These are phyloP conservation scores for Garcia nutans DNA, from an alignment of 345 rosid genomes.

Conservation along the genomic window DNA sequence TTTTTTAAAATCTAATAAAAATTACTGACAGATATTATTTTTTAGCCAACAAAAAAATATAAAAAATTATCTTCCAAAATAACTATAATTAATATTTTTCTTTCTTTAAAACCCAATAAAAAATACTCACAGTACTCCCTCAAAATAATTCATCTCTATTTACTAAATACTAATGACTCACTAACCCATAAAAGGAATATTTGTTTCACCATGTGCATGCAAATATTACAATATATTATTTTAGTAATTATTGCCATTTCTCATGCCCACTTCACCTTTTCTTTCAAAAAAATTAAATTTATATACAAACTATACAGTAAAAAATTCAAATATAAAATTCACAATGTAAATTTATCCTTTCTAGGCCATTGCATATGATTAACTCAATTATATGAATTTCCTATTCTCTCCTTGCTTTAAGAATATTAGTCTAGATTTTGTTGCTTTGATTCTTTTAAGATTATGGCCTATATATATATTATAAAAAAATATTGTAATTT, in stretches of 20 bases:
- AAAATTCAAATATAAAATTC: neutral
- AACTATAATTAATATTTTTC: too few relatives aligned
- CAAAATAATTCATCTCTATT: too few relatives aligned
- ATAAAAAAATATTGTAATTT: constrained; percentile 21
- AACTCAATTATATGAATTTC: constrained; percentile 22
- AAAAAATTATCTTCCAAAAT: too few relatives aligned
- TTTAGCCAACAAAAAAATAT: too few relatives aligned
- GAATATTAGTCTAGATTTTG: constrained; percentile 27
- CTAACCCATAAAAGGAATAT: constrained; percentile 20
- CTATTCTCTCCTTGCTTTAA: constrained; percentile 29
- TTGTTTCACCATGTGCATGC: constrained; percentile 12
- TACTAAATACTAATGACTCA: constrained; percentile 18
- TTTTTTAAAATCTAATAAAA: too few relatives aligned
- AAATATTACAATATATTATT: constrained; percentile 8
- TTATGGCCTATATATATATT: constrained; percentile 19
- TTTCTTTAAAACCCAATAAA: too few relatives aligned
- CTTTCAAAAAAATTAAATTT: neutral
- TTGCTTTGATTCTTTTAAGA: constrained; percentile 35
- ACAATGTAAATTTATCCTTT: constrained; percentile 6
- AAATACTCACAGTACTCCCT: too few relatives aligned
- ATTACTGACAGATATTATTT: too few relatives aligned
- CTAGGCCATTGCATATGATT: constrained; percentile 23
- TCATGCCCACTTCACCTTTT: neutral
- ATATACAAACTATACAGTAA: neutral
- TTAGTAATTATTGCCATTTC: constrained; percentile 10